These are phyloP conservation scores for Diaporthe helianthi DNA, from an alignment of 2,329 filamentous ascomycete species.

Conservation along the genomic window DNA sequence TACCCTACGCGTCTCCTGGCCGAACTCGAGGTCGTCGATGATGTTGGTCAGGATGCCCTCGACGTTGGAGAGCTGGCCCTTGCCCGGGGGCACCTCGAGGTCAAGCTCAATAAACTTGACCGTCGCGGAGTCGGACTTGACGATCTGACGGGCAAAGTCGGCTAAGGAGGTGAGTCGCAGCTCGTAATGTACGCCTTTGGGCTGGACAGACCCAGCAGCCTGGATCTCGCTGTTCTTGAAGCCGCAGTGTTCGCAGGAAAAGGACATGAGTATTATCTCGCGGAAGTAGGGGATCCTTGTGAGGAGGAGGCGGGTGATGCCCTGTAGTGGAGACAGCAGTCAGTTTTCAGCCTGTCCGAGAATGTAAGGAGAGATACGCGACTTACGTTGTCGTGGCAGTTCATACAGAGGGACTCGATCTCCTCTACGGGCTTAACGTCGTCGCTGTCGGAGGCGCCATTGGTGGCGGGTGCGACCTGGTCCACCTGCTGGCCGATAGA, in stretches of 20 bases:
- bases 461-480: constrained; percentile 52
- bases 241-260: constrained; percentile 87
- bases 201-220: constrained; percentile 89
- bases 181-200: constrained; percentile 84
- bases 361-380: not conserved
- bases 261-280: constrained; percentile 97
- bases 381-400: constrained; percentile 78
- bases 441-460: constrained; percentile 48
- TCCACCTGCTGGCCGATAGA: constrained; percentile 68
- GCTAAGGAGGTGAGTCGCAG: constrained; percentile 74
- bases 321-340: constrained; percentile 55
- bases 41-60: constrained; percentile 85
- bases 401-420: constrained; percentile 85
- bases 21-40: constrained; percentile 78
- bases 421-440: constrained; percentile 67
- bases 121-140: constrained; percentile 87
- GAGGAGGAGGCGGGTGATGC: constrained; percentile 83
- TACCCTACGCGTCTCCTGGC: constrained; percentile 82
- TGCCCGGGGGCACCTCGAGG: constrained; percentile 88
- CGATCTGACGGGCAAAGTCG: constrained; percentile 85
- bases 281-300: constrained; percentile 96
- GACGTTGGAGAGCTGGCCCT: constrained; percentile 91
- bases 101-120: constrained; percentile 92
- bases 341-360: not conserved
- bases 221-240: constrained; percentile 95